Conservation (phyloP, 345 rosid species). For the Eucalyptus pauciflora region DNA sequence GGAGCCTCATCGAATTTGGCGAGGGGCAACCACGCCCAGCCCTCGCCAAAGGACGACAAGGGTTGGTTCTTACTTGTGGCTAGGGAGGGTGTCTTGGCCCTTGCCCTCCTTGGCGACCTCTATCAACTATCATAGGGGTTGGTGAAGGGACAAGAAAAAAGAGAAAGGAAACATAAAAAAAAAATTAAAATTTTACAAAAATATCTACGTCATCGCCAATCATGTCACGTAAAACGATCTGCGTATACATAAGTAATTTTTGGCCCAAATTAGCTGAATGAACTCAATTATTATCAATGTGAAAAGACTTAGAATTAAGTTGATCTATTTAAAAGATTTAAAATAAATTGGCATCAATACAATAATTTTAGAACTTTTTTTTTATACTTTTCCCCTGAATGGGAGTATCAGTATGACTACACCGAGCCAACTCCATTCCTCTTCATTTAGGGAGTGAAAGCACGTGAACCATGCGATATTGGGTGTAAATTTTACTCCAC, state of each 20-base stretch:
- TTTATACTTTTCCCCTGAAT: too few relatives aligned
- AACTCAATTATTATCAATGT: accelerated
- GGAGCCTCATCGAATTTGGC: too few relatives aligned
- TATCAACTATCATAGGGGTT: too few relatives aligned
- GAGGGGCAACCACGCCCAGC: too few relatives aligned
- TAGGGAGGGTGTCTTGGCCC: accelerated
- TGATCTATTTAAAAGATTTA: accelerated
- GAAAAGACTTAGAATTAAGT: accelerated
- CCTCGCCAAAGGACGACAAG: accelerated
- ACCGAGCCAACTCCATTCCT: accelerated
- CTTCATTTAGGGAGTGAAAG: too few relatives aligned
- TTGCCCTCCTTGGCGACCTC: accelerated
- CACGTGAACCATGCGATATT: too few relatives aligned
- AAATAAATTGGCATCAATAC: accelerated
- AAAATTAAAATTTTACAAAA: too few relatives aligned
- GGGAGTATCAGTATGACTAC: accelerated
- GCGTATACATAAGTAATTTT: accelerated
- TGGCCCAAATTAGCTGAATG: accelerated
- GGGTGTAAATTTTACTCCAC: too few relatives aligned
- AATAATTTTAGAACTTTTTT: too few relatives aligned
- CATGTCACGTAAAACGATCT: accelerated
- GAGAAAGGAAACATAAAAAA: too few relatives aligned
- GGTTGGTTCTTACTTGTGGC: accelerated
- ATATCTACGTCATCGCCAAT: accelerated
- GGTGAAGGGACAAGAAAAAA: accelerated